Conservation (phyloP, 805 yeast species). For the Clavispora fructus region DNA sequence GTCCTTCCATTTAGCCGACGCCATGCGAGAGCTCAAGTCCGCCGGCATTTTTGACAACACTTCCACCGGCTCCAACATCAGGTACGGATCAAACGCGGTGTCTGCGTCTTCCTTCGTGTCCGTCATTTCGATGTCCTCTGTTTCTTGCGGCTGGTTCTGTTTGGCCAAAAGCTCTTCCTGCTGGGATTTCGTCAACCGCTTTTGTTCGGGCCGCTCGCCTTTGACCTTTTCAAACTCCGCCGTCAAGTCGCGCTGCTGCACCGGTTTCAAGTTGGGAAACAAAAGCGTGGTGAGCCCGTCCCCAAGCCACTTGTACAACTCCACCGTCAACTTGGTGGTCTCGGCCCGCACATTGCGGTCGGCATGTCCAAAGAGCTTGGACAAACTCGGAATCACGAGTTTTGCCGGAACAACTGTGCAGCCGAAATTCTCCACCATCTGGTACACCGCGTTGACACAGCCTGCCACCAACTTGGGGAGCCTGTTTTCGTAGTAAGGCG, state of each 20-base stretch:
- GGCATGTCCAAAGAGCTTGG: conserved; percentile 75
- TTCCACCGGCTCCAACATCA: conserved; percentile 63
- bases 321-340: conserved; percentile 63
- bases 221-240: conserved; percentile 56
- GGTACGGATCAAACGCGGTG: conserved; percentile 55
- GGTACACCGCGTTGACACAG: conserved; percentile 49
- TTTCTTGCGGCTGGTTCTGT: conserved; percentile 7
- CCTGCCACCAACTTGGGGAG: conserved; percentile 79
- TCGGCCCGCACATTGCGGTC: conserved; percentile 83
- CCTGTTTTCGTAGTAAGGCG: conserved; percentile 57
- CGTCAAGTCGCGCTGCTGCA: conserved; percentile 80
- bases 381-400: conserved; percentile 50
- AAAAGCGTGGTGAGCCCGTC: conserved; percentile 51
- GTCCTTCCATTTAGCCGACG: conserved; percentile 82
- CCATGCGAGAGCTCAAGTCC: conserved; percentile 50
- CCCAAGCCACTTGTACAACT: conserved; percentile 72
- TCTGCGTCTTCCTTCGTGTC: conserved; percentile 17
- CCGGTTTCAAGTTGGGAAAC: conserved; percentile 75
- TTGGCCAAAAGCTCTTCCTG: conserved; percentile 34
- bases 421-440: conserved; percentile 58
- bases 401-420: conserved; percentile 56
- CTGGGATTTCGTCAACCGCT: conserved; percentile 51
- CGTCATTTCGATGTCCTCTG: conserved; percentile 26
- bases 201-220: conserved; percentile 41
- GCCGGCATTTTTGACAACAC: conserved; percentile 62